Percentiles rank a stretch among this genome's conserved stretches.
phyloP scores from a whole-genome alignment of 176 grass and related monocot species.

The Musa beccarii region DNA sequence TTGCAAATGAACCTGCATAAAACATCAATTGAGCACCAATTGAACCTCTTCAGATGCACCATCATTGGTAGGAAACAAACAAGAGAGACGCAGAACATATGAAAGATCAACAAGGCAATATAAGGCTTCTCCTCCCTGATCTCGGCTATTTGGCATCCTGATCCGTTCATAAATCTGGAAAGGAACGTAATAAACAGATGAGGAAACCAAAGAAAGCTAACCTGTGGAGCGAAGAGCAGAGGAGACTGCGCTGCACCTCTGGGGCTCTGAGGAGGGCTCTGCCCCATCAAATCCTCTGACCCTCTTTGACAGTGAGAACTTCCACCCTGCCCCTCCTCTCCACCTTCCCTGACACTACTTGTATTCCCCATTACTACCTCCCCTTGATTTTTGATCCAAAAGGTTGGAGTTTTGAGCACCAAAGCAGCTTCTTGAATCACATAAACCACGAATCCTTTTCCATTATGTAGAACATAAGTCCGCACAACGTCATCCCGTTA shows the following conservation, averaged over 20 bases:
- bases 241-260: constrained; percentile 4
- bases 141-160: background rate
- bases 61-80: no score
- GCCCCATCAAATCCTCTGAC: constrained; percentile 20
- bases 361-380: constrained; percentile 19
- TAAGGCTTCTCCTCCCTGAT: no score
- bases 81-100: no score
- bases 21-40: no score
- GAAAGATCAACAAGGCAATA: no score
- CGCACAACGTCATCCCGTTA: background rate
- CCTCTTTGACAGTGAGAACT: background rate
- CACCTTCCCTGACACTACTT: constrained; percentile 14
- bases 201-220: background rate
- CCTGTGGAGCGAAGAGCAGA: constrained; percentile 24
- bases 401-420: background rate
- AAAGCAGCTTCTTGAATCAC: background rate
- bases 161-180: background rate
- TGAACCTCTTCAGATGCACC: no score
- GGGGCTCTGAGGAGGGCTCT: constrained; percentile 20
- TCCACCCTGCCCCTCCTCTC: background rate
- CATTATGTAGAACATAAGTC: background rate
- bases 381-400: background rate
- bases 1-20: no score
- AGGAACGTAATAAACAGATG: background rate
- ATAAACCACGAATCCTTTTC: background rate